A percentile compares a stretch with the other conserved stretches of the same genome.
Conservation (phyloP, 306 rosid species). For the Citrullus mucosospermus region DNA sequence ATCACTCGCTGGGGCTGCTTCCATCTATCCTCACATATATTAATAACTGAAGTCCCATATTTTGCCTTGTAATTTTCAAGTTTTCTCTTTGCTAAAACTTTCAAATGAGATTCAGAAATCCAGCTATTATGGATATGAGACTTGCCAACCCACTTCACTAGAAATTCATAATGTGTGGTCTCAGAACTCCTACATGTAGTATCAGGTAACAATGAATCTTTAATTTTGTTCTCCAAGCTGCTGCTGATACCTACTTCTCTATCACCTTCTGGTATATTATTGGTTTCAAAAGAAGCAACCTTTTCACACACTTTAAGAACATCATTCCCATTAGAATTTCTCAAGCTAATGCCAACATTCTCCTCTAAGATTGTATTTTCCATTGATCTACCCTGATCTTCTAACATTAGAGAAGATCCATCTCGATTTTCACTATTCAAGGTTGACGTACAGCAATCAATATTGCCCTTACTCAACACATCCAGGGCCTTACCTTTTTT, state of each 20-base stretch:
- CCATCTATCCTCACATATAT: constrained; percentile 90
- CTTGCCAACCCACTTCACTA: constrained; percentile 94
- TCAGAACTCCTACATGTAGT: constrained; percentile 33
- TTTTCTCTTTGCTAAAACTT: constrained; percentile 89
- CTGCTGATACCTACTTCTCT: constrained; percentile 26
- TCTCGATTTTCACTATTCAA: constrained; percentile 28
- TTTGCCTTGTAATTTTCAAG: constrained; percentile 95
- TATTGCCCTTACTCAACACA: constrained; percentile 17
- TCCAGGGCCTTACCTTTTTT: constrained; percentile 42
- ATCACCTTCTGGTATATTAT: constrained; percentile 26
- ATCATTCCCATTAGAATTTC: constrained; percentile 26
- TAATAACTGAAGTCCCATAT: constrained; percentile 68
- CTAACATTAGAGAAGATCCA: constrained; percentile 34
- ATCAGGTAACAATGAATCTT: constrained; percentile 35
- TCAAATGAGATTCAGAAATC: constrained; percentile 86
- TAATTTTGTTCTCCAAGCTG: constrained; percentile 36
- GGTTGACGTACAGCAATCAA: constrained; percentile 28
- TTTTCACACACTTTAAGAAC: constrained; percentile 33
- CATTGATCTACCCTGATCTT: constrained; percentile 30
- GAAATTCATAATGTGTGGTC: constrained; percentile 42
- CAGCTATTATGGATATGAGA: constrained; percentile 88
- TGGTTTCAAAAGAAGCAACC: constrained; percentile 29
- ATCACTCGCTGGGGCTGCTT: constrained; percentile 86
- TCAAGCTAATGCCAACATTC: constrained; percentile 23
- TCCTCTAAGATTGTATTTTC: constrained; percentile 30